Conservation (phyloP, 1,284 basidiomycete species). For the Cystobasidiaceae sp. region DNA sequence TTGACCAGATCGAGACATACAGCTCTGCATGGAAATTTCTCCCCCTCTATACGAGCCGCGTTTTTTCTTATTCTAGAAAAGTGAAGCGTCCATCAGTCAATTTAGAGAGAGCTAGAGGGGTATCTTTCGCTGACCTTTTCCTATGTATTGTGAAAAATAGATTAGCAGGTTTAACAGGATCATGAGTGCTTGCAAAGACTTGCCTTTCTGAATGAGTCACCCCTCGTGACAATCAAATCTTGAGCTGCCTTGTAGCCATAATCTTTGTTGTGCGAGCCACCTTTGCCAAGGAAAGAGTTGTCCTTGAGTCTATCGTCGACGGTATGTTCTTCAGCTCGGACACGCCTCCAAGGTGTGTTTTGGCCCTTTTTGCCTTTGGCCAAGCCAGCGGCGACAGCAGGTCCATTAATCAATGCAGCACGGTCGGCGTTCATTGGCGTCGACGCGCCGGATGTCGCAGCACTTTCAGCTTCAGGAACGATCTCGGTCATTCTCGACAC, state of each 20-base stretch:
- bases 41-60: conserved; percentile 56
- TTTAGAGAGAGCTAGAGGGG: not conserved
- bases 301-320: conserved; percentile 61
- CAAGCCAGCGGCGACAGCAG: not conserved
- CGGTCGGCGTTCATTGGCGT: conserved; percentile 21
- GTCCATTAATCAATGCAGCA: not conserved
- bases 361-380: conserved; percentile 40
- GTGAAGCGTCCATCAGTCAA: not conserved
- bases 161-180: too few species aligned
- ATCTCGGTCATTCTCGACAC: conserved; percentile 1
- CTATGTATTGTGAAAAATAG: too few species aligned
- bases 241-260: conserved; percentile 80
- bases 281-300: conserved; percentile 74
- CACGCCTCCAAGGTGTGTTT: conserved; percentile 67
- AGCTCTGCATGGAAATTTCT: conserved; percentile 50
- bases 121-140: too few species aligned
- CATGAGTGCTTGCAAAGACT: too few species aligned
- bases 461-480: not conserved
- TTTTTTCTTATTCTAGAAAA: conserved; percentile 99
- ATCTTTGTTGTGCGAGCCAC: conserved; percentile 64
- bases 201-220: conserved; percentile 82
- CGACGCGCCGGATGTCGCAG: not conserved
- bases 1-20: not conserved
- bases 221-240: conserved; percentile 87
- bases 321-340: conserved; percentile 64